Evolutionary conservation across 1,284 basidiomycete species (phyloP), one percentile per base, ranked within the genome.

Genomic region (Waitea zeae): DNA sequence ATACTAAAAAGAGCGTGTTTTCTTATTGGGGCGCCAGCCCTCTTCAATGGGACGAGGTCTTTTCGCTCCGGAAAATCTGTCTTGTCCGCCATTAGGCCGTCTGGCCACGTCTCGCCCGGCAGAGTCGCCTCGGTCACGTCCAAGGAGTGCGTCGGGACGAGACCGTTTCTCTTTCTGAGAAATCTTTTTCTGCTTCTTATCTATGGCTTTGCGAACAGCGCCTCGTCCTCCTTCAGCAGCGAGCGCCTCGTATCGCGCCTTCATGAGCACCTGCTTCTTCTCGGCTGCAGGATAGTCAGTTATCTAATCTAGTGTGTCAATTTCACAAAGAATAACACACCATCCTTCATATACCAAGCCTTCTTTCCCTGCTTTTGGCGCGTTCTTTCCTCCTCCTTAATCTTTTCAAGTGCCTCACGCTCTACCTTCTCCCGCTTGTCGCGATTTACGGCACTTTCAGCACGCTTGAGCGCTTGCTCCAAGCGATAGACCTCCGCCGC

Each of bases 111-210:
- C 40, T 42, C 34, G 32, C 42, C 17, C 14, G 9, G 35, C 58
- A 9, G n/a, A n/a, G n/a, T n/a, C n/a, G n/a, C n/a, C n/a, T n/a
- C n/a, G n/a, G n/a, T n/a, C n/a, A n/a, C n/a, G n/a, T n/a, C n/a
- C n/a, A n/a, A n/a, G n/a, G n/a, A n/a, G n/a, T n/a, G 62, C 53
- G 50, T 74, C 77, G 7, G 88, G 88, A 40, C 82, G 59, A 36
- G 67, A 74, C 50, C 72, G 82, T 57, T 90, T 93, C 62, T 95
- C 90, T 56, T 86, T 90, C 53, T 87, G 83, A 20, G 68, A 67
- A 15, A 80, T 61, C 62, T 92, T 93, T 54, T 74, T 86, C 54
- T 83, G 71, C 51, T 77, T 87, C 64, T 84, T 89, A 48, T 88
- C 86, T 28, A 93, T 72, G 2, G 75, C 83, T 54, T 80, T 88